phyloP scores from a whole-genome alignment of 805 yeast genomes.

The Monosporozyma siamensis region DNA sequence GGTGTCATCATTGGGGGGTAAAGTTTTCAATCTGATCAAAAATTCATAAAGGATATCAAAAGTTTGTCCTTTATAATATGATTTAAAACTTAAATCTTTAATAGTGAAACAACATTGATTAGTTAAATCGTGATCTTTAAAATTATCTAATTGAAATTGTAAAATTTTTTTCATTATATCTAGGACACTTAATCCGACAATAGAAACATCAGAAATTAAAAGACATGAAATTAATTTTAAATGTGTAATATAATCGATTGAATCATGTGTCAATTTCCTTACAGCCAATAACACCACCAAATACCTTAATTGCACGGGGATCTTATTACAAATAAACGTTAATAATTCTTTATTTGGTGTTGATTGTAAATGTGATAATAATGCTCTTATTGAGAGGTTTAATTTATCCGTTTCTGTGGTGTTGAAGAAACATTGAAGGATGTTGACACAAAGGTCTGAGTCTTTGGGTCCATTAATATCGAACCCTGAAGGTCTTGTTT shows the following conservation, averaged over 20 bases:
- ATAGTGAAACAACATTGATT: conserved; percentile 47
- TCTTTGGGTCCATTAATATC: conserved; percentile 19
- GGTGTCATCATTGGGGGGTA: conserved; percentile 6
- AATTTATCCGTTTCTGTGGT: conserved; percentile 56
- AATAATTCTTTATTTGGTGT: conserved; percentile 36
- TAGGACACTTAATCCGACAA: conserved; percentile 79
- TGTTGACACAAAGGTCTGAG: conserved; percentile 27
- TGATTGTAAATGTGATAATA: conserved; percentile 38
- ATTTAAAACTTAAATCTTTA: conserved; percentile 62
- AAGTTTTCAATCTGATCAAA: conserved; percentile 32
- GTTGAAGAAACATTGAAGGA: conserved; percentile 54
- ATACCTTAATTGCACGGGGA: conserved; percentile 73
- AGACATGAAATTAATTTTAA: conserved; percentile 46
- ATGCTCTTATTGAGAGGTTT: conserved; percentile 43
- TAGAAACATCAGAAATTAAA: conserved; percentile 66
- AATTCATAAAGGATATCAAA: conserved; percentile 72
- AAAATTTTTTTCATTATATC: conserved; percentile 62
- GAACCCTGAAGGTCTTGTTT: conserved; percentile 21
- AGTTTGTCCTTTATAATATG: conserved; percentile 79
- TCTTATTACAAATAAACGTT: conserved; percentile 60
- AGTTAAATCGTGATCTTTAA: conserved; percentile 26
- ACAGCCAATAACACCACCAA: conserved; percentile 45
- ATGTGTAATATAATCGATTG: conserved; percentile 14
- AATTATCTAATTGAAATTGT: conserved; percentile 35
- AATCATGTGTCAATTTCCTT: conserved; percentile 21